Evolutionary conservation across 2,329 filamentous ascomycete genomes (phyloP).

Genomic region (Orbilia blumenaviensis): DNA sequence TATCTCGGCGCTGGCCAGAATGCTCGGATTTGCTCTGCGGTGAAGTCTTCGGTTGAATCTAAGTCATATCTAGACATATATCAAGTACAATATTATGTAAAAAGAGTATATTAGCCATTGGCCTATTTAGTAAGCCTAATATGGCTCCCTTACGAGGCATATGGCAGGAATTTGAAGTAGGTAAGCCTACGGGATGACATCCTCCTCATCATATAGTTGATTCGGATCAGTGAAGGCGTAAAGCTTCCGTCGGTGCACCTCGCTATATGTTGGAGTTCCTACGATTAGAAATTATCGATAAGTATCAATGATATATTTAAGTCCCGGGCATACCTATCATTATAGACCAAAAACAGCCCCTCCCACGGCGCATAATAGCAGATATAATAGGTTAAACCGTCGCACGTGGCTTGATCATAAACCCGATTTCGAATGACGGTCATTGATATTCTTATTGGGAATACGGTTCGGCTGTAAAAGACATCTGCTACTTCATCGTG

Average conservation of each 20-base stretch:
- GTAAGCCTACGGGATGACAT: neutral
- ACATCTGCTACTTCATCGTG: conserved; percentile 1
- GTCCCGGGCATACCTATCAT: neutral
- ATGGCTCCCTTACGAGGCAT: neutral
- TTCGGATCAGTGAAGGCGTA: neutral
- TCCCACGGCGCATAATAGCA: conserved; percentile 21
- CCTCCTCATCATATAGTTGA: neutral
- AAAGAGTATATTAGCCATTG: neutral
- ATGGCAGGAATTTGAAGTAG: neutral
- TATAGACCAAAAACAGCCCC: neutral
- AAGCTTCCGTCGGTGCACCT: neutral
- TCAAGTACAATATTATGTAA: neutral
- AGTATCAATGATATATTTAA: neutral
- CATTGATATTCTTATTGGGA: neutral
- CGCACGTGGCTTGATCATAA: neutral
- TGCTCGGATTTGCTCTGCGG: neutral
- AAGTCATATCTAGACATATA: neutral
- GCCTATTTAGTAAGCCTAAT: neutral
- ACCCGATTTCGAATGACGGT: neutral
- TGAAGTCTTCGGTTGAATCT: neutral
- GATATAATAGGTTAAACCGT: neutral
- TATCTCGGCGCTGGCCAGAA: neutral
- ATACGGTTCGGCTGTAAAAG: neutral
- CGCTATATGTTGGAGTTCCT: neutral
- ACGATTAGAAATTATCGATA: neutral